Evolutionary conservation across 2,329 filamentous ascomycete genomes (phyloP).

Genomic region (Grosmannia serpens): DNA sequence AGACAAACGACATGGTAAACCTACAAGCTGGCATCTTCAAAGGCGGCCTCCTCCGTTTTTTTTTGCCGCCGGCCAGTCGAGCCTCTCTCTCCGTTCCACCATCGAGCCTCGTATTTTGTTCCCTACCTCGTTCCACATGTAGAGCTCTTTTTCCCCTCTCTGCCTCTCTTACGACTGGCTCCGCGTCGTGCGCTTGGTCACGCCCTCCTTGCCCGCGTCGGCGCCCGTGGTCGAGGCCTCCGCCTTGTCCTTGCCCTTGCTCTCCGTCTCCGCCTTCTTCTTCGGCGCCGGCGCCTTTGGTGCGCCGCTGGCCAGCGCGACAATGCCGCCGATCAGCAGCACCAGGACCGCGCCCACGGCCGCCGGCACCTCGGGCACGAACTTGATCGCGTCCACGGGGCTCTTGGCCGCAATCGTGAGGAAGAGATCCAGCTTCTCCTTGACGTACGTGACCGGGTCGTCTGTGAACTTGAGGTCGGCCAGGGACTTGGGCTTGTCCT

Average conservation of each 20-base stretch:
- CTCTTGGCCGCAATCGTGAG: slow-evolving; percentile 69
- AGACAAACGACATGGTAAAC: not conserved
- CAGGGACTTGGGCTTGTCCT: slow-evolving; percentile 55
- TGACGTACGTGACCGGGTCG: slow-evolving; percentile 76
- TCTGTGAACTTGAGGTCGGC: slow-evolving; percentile 78
- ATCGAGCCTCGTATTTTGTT: not conserved
- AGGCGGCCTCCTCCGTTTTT: not conserved
- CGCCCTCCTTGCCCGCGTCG: slow-evolving; percentile 60
- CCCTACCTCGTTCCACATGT: not conserved
- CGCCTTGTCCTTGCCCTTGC: slow-evolving; percentile 61
- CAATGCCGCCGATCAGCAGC: slow-evolving; percentile 54
- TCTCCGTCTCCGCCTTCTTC: slow-evolving; percentile 52
- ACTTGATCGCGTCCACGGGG: slow-evolving; percentile 73
- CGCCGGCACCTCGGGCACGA: slow-evolving; percentile 83
- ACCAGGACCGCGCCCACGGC: slow-evolving; percentile 63
- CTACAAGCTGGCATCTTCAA: not conserved
- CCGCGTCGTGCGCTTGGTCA: slow-evolving; percentile 46
- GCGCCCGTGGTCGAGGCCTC: slow-evolving; percentile 47
- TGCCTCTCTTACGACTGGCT: slow-evolving; percentile 32
- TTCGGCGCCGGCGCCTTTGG: slow-evolving; percentile 57
- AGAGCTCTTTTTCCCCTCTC: not conserved
- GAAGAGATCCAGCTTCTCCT: slow-evolving; percentile 91
- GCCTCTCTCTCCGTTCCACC: not conserved
- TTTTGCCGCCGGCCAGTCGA: not conserved
- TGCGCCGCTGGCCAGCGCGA: slow-evolving; percentile 42